Base-by-base conservation (phyloP, 176 grass and related monocot species). In the Cenchrus americanus region DNA sequence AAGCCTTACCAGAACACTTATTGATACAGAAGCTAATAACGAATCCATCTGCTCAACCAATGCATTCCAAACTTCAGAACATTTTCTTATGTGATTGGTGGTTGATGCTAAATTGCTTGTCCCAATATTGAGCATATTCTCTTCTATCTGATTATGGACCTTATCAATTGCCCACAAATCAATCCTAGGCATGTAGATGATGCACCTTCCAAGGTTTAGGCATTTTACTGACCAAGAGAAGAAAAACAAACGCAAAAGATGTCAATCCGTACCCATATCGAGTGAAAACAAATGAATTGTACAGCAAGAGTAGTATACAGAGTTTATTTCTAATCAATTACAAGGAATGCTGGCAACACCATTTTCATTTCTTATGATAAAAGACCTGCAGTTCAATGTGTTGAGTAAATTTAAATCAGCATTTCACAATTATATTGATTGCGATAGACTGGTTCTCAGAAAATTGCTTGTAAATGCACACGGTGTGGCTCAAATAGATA, bases 151-250 rank as follows among this genome's bases (percentile, higher is more conserved):
- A 84, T 75, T 79, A 88, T 73, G 26, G 65, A 70, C 62, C 81
- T 86, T 92, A 70, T 94, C 75, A 63, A 98, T 52, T 30, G 96
- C 91, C 96, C 96, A 98, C 47, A 98, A 79, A 92, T 98, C 96
- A 78, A 98, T 88, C 88, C 96, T 92, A 64, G 96, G 96, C 91
- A 98, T 95, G 89, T 93, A 98, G 79, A 98, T 93, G 55, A 98
- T 85, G 72, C 93, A 95, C 77, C 93, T 95, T 72, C 91, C 89
- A 52, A 93, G 54, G 72, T 88, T 93, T 78, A 87, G 63, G 65
- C 89, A 95, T 89, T 91, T 98, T 78, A 87, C 96, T 98, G 75
- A 49, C 81, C 7, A 88, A 66, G 19, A 61, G 18, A 51, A 22
- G 7, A 18, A 41, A 80, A 40, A 2, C 2, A 86, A 76, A 86